These are phyloP conservation scores for Diplotaxis tenuifolia DNA, from an alignment of 345 rosid species.

Conservation along the genomic window DNA sequence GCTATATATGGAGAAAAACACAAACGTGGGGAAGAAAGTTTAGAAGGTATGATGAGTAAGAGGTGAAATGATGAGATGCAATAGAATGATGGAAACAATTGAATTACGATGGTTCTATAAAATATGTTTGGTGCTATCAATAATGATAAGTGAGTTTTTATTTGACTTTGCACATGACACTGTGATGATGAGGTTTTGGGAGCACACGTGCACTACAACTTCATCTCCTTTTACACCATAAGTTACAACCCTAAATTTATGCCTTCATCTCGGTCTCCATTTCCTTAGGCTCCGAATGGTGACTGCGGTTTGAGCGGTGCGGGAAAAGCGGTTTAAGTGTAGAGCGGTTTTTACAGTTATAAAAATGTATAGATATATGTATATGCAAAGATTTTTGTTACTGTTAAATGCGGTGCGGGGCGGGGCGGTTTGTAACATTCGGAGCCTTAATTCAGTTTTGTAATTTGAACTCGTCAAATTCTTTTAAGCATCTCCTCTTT, in stretches of 20 bases:
- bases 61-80: slow-evolving; percentile 22
- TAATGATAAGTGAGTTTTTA: slow-evolving; percentile 13
- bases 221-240: slow-evolving; percentile 13
- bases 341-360: too few relatives aligned
- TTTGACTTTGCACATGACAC: slow-evolving; percentile 31
- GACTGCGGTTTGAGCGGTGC: too few relatives aligned
- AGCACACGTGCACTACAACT: slow-evolving; percentile 34
- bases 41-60: slow-evolving; percentile 19
- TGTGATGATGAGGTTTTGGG: slow-evolving; percentile 34
- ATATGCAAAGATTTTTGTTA: too few relatives aligned
- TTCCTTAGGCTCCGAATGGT: too few relatives aligned
- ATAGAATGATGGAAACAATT: slow-evolving; percentile 26
- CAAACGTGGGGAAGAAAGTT: neutral
- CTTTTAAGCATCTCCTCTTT: neutral
- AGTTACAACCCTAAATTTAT: slow-evolving; percentile 9
- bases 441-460: neutral
- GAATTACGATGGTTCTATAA: neutral
- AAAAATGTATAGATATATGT: too few relatives aligned
- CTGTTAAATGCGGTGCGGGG: too few relatives aligned
- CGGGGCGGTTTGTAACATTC: too few relatives aligned
- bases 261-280: slow-evolving; percentile 13
- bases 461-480: neutral
- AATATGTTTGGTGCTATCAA: slow-evolving; percentile 13
- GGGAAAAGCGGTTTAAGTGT: too few relatives aligned
- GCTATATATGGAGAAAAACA: neutral